Evolutionary conservation across 2,329 filamentous ascomycete species (phyloP).

Genomic region (Spiromastix sp.): DNA sequence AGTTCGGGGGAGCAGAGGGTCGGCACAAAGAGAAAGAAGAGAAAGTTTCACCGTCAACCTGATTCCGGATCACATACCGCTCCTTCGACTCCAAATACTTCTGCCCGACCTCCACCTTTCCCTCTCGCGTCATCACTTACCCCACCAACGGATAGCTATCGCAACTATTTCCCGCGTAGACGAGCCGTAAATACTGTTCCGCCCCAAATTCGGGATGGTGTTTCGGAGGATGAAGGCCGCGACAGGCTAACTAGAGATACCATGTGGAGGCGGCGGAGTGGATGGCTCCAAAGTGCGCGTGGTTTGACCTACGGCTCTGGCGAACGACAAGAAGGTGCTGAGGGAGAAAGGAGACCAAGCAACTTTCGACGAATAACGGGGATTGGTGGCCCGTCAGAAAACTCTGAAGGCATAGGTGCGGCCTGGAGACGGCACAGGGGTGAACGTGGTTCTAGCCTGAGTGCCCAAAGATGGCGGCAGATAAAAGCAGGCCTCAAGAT

Average conservation of each 20-base stretch:
- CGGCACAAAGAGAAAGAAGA: constrained; percentile 48
- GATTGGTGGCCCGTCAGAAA: constrained; percentile 51
- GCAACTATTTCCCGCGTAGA: constrained; percentile 50
- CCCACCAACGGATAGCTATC: constrained; percentile 34
- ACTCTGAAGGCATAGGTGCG: constrained; percentile 53
- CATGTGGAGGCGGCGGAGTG: constrained; percentile 50
- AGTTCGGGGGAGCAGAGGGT: constrained; percentile 64
- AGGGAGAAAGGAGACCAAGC: constrained; percentile 45
- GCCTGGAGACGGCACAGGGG: constrained; percentile 39
- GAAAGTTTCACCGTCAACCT: constrained; percentile 50
- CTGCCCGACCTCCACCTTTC: constrained; percentile 27
- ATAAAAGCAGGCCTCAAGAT: constrained; percentile 84
- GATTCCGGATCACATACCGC: constrained; percentile 50
- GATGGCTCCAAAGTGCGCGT: constrained; percentile 41
- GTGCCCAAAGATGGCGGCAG: constrained; percentile 79
- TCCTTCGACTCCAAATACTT: constrained; percentile 54
- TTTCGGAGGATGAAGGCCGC: constrained; percentile 67
- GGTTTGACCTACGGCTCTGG: constrained; percentile 36
- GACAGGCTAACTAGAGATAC: constrained; percentile 48
- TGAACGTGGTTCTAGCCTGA: constrained; percentile 60
- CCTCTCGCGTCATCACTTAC: constrained; percentile 34
- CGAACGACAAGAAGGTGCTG: constrained; percentile 42
- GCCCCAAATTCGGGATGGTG: constrained; percentile 48
- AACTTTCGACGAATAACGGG: constrained; percentile 57
- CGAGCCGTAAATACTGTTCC: constrained; percentile 54